These are phyloP conservation scores for Madurella mycetomatis DNA, from an alignment of 2,329 filamentous ascomycete genomes.

Conservation along the genomic window DNA sequence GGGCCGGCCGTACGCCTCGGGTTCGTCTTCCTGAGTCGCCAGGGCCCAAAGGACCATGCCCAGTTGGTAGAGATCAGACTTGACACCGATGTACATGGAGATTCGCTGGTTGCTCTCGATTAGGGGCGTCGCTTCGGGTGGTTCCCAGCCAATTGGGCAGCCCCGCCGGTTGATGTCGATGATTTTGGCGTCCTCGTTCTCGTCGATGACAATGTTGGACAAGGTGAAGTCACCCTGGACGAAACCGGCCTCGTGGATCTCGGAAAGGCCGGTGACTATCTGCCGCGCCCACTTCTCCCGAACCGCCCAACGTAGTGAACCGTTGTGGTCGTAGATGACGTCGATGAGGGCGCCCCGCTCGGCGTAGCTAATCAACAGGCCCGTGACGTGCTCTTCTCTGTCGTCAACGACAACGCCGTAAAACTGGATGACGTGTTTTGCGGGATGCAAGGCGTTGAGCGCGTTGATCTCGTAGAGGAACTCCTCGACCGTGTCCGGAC, in stretches of 20 bases:
- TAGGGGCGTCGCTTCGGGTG: slow-evolving; percentile 80
- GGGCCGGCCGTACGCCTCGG: slow-evolving; percentile 72
- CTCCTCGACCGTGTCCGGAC: slow-evolving; percentile 90
- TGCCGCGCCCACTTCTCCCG: slow-evolving; percentile 87
- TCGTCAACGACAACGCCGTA: slow-evolving; percentile 87
- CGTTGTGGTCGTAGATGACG: slow-evolving; percentile 74
- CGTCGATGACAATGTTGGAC: slow-evolving; percentile 93
- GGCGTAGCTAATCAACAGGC: slow-evolving; percentile 83
- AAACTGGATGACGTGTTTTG: slow-evolving; percentile 76
- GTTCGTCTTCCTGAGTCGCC: slow-evolving; percentile 83
- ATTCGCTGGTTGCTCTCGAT: slow-evolving; percentile 87
- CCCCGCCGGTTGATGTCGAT: slow-evolving; percentile 97
- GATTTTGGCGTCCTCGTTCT: slow-evolving; percentile 80
- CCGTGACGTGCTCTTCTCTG: slow-evolving; percentile 68
- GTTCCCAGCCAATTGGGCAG: slow-evolving; percentile 97
- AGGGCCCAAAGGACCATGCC: slow-evolving; percentile 97
- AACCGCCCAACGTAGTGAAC: slow-evolving; percentile 61
- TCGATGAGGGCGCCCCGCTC: slow-evolving; percentile 85
- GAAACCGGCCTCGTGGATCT: slow-evolving; percentile 93
- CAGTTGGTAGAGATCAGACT: slow-evolving; percentile 91
- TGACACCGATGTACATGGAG: slow-evolving; percentile 96
- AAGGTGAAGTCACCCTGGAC: slow-evolving; percentile 97
- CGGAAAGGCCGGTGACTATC: slow-evolving; percentile 81
- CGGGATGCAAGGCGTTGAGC: slow-evolving; percentile 69
- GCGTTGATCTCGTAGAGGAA: slow-evolving; percentile 98